Base-by-base conservation (phyloP, 1,139 yeast genomes). In the Yamadazyma kanchanaburiensis region DNA sequence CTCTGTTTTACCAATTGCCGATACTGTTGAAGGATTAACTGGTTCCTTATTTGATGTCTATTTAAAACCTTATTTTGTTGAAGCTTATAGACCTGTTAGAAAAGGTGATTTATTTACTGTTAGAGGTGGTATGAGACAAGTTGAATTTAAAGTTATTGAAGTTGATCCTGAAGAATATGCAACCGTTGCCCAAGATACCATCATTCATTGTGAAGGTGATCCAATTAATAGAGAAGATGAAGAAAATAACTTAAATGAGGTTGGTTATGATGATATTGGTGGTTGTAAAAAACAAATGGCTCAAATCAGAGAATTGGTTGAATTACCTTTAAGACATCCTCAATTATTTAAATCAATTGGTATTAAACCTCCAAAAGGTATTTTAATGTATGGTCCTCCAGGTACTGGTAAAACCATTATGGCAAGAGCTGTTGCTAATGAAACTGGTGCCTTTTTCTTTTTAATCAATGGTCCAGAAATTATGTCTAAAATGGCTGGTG, bases 401-500 rank as follows among this genome's bases (percentile, higher is more conserved):
- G 96, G 96, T 74, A 88, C 96, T 13, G 96, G 96, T 80, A 88
- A 88, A 63, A 88, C 96, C n/a, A 74, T 91, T 46, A 89, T 91
- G 96, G 99, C 99, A 3, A 80, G 98, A 58, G 99, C 98, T 8
- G 98, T 91, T 32, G 99, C 99, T 29, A 91, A 91, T 51, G 99
- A 91, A 64, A 91, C 98, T 17, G 98, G 98, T 53, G 99, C 98
- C 1, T 91, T 91, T 60, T 91, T 91, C 77, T 91, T 91, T 60
- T 75, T 91, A 54, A 91, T 91, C 58, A 91, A 91, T 58, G 99
- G 98, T 61, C 99, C 99, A n/a, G 98, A 91, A 66, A 94, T 91
- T 55, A 91, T 91, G 98, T 88, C 97, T 34, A 91, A 91, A 68
- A 91, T 91, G 99, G 98, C 99, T 27, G 99, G 99, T 70, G 99